Evolutionary conservation across 1,284 basidiomycete genomes (phyloP).

Genomic region (Apiotrichum brassicae): DNA sequence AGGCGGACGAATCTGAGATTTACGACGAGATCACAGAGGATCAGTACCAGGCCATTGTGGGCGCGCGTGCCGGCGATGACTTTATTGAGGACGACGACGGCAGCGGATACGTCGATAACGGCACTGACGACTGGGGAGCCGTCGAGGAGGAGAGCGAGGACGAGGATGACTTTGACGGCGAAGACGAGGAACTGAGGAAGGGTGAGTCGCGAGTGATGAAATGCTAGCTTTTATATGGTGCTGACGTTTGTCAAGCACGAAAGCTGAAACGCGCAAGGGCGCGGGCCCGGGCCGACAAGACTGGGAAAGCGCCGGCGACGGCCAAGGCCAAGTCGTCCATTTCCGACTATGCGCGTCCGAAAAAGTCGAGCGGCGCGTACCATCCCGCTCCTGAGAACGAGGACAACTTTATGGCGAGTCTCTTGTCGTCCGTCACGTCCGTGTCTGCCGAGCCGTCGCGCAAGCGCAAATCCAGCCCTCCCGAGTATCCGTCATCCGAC

Average conservation of each 20-base stretch:
- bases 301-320: constrained; percentile 19
- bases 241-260: constrained; percentile 25
- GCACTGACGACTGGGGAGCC: constrained; percentile 83
- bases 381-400: constrained; percentile 71
- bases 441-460: constrained; percentile 43
- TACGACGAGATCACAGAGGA: constrained; percentile 93
- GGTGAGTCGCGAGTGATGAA: constrained; percentile 19
- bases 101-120: constrained; percentile 89
- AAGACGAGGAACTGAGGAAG: constrained; percentile 40
- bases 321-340: constrained; percentile 48
- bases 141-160: constrained; percentile 48
- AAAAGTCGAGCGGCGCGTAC: constrained; percentile 60
- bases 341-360: constrained; percentile 46
- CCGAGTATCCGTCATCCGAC: constrained; percentile 39
- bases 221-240: no score
- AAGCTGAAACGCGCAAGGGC: constrained; percentile 33
- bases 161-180: constrained; percentile 47
- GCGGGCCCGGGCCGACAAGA: constrained; percentile 17
- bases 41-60: constrained; percentile 80
- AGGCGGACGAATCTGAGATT: constrained; percentile 60
- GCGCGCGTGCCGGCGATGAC: constrained; percentile 74
- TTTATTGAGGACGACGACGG: constrained; percentile 87
- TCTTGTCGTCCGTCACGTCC: constrained; percentile 56
- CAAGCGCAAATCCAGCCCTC: constrained; percentile 67
- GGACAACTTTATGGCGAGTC: constrained; percentile 72